Percentiles rank a stretch among this genome's conserved stretches.
phyloP scores from a whole-genome alignment of 1,284 basidiomycete species.

The Ganoderma resinaceum region DNA sequence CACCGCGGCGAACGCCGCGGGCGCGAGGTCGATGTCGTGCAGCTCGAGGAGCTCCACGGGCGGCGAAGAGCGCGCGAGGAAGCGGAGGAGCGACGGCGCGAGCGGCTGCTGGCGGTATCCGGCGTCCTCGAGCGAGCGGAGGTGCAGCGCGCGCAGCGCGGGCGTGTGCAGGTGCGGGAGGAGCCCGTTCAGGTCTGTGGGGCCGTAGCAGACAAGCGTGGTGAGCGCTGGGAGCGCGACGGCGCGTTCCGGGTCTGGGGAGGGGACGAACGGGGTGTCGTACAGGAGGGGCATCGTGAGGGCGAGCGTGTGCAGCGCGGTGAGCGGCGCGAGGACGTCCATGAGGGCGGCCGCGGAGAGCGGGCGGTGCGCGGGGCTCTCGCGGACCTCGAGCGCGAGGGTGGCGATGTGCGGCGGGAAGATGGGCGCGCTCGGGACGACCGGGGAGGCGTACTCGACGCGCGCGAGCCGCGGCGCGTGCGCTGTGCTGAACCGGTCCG shows the following conservation, averaged over 20 bases:
- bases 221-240: conserved; percentile 49
- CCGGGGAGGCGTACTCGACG: conserved; percentile 44
- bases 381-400: conserved; percentile 43
- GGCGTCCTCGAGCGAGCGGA: conserved; percentile 52
- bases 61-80: conserved; percentile 50
- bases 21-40: conserved; percentile 59
- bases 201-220: conserved; percentile 49
- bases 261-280: conserved; percentile 41
- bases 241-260: conserved; percentile 38
- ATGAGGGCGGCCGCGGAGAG: conserved; percentile 42
- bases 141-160: conserved; percentile 50
- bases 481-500: conserved; percentile 37
- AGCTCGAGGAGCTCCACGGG: conserved; percentile 59
- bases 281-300: conserved; percentile 48
- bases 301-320: conserved; percentile 46
- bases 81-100: conserved; percentile 46
- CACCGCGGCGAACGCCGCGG: conserved; percentile 48
- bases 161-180: conserved; percentile 53
- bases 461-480: conserved; percentile 45
- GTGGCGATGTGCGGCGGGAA: conserved; percentile 48
- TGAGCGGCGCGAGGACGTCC: conserved; percentile 34
- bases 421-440: conserved; percentile 42
- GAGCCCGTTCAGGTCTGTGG: conserved; percentile 50
- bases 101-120: conserved; percentile 48
- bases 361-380: conserved; percentile 33